Base-by-base conservation (phyloP, 2,329 filamentous ascomycete genomes). In the Colletotrichum destructivum region DNA sequence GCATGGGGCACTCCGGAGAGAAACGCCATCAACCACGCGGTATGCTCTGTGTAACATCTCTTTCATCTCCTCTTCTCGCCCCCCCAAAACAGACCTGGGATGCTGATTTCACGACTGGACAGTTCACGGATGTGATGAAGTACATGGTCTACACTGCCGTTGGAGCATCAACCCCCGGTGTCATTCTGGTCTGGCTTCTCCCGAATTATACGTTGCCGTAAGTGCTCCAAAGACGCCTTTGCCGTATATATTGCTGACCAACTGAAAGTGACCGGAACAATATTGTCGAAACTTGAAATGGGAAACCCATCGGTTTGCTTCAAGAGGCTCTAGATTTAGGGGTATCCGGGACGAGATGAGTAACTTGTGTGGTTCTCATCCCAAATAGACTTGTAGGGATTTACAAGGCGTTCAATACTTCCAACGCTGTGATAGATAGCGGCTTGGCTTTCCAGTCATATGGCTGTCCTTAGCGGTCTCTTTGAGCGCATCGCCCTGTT, bases 91-190 rank as follows among this genome's bases (percentile, higher is more conserved):
- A 42, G 2, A 21, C 8, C 4, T n/a, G 13, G 12, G 26, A 23
- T 3, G 11, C 38, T 60, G 38, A 70, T 6, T 2, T 4, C 12
- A 11, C 18, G 13, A 16, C 21, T n/a, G 23, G 18, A 16, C 18
- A 67, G 68, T 67, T 70, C 12, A 49, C 62, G 12, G 68, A 70
- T n/a, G 62, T 70, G 2, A 70, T 70, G 68, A 67, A 47, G 23
- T 66, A 26, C 15, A 67, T 62, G 56, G 62, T 70, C 3, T 70
- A 62, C 15, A 23, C 62, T 15, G 68, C 68, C 2, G 62, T 70
- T 0, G 68, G 68, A n/a, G 62, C 68, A 9, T 70, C 68, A 5
- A 63, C 68, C 23, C 68, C 62, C 5, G 68, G 62, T 6, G 38
- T 67, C 1, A 59, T 70, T 31, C 23, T 70, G 3, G 49, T 56